Evolutionary conservation across 2,329 filamentous ascomycete genomes (phyloP).

Genomic region (Knufia fluminis): DNA sequence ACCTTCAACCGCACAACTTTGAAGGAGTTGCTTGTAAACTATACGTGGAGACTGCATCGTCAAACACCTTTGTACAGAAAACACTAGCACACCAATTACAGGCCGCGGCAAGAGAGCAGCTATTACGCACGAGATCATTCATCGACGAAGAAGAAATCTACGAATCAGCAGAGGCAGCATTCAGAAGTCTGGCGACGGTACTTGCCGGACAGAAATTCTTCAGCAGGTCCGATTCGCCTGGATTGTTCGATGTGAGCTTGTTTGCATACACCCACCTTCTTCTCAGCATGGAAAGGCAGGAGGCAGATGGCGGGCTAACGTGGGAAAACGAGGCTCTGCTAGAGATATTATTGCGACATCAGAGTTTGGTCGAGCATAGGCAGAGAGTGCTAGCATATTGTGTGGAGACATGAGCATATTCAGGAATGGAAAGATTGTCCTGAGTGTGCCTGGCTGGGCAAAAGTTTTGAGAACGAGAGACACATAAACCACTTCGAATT

Average conservation of each 20-base stretch:
- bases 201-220: constrained; percentile 54
- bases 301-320: constrained; percentile 37
- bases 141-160: constrained; percentile 51
- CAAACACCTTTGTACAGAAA: constrained; percentile 52
- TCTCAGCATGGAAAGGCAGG: constrained; percentile 39
- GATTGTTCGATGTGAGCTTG: constrained; percentile 75
- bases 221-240: constrained; percentile 50
- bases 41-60: constrained; percentile 58
- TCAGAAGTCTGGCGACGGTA: constrained; percentile 51
- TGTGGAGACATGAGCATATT: constrained; percentile 18
- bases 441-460: background rate
- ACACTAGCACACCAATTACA: constrained; percentile 59
- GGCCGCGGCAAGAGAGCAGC: constrained; percentile 62
- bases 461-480: no score
- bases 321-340: constrained; percentile 58
- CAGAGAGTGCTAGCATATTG: constrained; percentile 47
- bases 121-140: constrained; percentile 51
- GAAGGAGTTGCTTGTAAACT: constrained; percentile 55
- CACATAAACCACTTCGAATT: no score
- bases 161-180: constrained; percentile 52
- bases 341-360: constrained; percentile 47
- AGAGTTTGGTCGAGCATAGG: constrained; percentile 57
- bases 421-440: background rate
- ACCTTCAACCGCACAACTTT: constrained; percentile 62
- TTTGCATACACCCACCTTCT: constrained; percentile 85